These are phyloP conservation scores for Mycena rosella DNA, from an alignment of 768 basidiomycete genomes.

Conservation along the genomic window DNA sequence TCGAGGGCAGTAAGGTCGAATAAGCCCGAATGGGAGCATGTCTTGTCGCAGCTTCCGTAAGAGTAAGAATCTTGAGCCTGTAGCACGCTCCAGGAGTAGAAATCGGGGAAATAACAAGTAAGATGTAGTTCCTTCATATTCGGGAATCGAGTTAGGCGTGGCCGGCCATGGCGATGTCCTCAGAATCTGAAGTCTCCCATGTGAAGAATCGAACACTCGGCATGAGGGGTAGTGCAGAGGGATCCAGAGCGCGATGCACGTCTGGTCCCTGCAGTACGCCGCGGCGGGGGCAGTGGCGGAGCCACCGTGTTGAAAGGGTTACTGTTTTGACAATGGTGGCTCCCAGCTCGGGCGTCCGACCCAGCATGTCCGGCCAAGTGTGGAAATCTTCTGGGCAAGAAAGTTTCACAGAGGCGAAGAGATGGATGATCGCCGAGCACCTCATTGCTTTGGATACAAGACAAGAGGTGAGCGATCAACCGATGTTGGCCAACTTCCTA, in stretches of 20 bases:
- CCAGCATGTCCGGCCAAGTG: neutral
- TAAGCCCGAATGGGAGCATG: neutral
- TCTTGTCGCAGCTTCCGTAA: neutral
- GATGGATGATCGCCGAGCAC: neutral
- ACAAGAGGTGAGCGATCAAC: too few relatives aligned
- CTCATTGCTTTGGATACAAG: conserved; percentile 10
- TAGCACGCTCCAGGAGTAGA: neutral
- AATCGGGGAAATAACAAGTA: neutral
- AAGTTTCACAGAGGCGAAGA: conserved; percentile 1
- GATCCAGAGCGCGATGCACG: neutral
- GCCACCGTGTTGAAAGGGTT: neutral
- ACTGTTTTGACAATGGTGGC: neutral
- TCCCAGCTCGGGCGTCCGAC: conserved; percentile 2
- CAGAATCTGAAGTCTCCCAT: neutral
- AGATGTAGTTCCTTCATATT: conserved; percentile 3
- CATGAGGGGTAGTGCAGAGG: neutral
- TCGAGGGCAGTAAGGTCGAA: conserved; percentile 1
- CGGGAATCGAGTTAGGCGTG: conserved; percentile 5
- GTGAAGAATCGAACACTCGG: neutral
- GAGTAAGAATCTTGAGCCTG: neutral
- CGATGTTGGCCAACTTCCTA: too few relatives aligned
- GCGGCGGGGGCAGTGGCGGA: too few relatives aligned
- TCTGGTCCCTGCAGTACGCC: neutral
- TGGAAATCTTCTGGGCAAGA: neutral
- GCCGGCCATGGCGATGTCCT: neutral